A percentile compares a stretch with the other conserved stretches of the same genome.
Conservation (phyloP, 805 yeast genomes). For the Metschnikowia henanensis region DNA sequence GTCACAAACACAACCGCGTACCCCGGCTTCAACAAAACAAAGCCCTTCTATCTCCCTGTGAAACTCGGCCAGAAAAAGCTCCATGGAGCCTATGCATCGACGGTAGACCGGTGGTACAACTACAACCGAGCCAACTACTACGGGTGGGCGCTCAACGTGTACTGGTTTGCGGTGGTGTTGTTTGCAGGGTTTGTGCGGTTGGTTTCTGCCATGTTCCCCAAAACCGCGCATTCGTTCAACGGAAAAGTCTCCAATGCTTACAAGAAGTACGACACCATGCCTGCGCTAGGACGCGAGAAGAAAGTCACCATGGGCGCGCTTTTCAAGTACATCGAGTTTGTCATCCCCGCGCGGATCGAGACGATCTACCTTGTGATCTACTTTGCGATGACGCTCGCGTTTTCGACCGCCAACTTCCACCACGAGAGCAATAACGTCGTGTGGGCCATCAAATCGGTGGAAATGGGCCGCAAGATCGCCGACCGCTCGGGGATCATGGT, state of each 20-base stretch:
- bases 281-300: constrained; percentile 25
- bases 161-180: constrained; percentile 48
- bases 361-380: constrained; percentile 23
- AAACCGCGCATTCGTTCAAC: constrained; percentile 26
- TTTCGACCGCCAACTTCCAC: constrained; percentile 13
- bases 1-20: constrained; percentile 31
- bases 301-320: constrained; percentile 9
- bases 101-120: constrained; percentile 35
- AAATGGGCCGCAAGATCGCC: constrained; percentile 33
- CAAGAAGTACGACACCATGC: constrained; percentile 28
- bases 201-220: constrained; percentile 39
- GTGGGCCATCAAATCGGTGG: constrained; percentile 6
- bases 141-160: constrained; percentile 43
- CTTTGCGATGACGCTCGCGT: constrained; percentile 14
- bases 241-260: constrained; percentile 28
- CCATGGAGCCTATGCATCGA: constrained; percentile 28
- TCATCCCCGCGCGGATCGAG: constrained; percentile 33
- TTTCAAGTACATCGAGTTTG: constrained; percentile 20
- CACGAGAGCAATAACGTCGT: constrained; percentile 13
- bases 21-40: constrained; percentile 29
- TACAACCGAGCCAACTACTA: constrained; percentile 39
- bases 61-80: constrained; percentile 21
- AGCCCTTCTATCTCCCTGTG: constrained; percentile 37
- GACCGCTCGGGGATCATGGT: constrained; percentile 56
- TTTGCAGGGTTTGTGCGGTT: constrained; percentile 43